Conservation (phyloP, 1,284 basidiomycete species). For the Psilocybe mexicana region DNA sequence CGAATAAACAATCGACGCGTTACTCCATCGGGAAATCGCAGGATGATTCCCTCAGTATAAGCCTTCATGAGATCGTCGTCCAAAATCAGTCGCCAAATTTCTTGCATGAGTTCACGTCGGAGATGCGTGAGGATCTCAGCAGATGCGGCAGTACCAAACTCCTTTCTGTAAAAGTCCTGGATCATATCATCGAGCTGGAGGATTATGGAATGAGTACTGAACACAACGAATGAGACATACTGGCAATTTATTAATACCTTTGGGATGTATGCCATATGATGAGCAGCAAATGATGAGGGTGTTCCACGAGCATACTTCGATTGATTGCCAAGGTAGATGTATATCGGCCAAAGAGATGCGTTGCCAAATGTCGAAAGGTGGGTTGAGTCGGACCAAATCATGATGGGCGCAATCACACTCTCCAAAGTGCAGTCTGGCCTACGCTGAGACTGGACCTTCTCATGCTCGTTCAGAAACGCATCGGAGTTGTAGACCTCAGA, state of each 20-base stretch:
- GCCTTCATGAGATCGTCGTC: slow-evolving; percentile 27
- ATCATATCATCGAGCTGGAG: neutral
- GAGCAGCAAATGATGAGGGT: slow-evolving; percentile 16
- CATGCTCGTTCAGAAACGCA: slow-evolving; percentile 25
- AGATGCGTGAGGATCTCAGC: slow-evolving; percentile 24
- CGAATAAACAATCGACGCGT: slow-evolving; percentile 26
- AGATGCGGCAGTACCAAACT: slow-evolving; percentile 15
- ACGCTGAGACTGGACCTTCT: neutral
- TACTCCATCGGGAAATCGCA: slow-evolving; percentile 29
- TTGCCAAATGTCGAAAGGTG: slow-evolving; percentile 37
- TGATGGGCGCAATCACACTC: slow-evolving; percentile 28
- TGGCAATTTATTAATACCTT: slow-evolving; percentile 5
- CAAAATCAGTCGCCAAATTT: slow-evolving; percentile 25
- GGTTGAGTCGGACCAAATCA: slow-evolving; percentile 38
- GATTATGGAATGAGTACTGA: too few relatives aligned
- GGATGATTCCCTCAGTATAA: slow-evolving; percentile 29
- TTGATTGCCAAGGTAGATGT: slow-evolving; percentile 31
- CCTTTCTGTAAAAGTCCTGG: slow-evolving; percentile 20
- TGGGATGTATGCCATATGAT: slow-evolving; percentile 27
- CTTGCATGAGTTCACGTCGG: slow-evolving; percentile 33
- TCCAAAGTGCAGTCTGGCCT: slow-evolving; percentile 29
- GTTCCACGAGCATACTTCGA: slow-evolving; percentile 30
- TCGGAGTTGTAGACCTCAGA: slow-evolving; percentile 33
- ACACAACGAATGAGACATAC: too few relatives aligned
- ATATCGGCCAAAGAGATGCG: slow-evolving; percentile 34